phyloP scores from a whole-genome alignment of 495 filamentous ascomycete genomes.

The Penicillium mononematosum region DNA sequence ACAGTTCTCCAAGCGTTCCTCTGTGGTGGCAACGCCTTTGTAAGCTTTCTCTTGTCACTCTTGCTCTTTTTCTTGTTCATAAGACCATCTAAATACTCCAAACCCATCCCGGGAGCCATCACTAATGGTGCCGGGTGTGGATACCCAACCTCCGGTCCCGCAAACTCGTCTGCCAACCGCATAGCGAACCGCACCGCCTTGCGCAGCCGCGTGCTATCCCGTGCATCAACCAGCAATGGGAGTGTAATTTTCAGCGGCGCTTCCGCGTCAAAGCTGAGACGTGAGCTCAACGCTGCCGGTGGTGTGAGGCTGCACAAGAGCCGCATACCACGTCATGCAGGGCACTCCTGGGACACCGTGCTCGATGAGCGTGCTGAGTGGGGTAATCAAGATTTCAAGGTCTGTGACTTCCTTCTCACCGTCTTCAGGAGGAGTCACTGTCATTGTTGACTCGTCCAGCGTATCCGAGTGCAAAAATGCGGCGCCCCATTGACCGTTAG shows the following conservation, averaged over 20 bases:
- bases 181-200: constrained; percentile 6
- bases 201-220: background rate
- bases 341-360: constrained; percentile 3
- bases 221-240: background rate
- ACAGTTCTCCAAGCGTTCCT: background rate
- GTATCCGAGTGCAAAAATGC: constrained; percentile 1
- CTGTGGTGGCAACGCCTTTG: background rate
- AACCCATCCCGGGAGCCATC: background rate
- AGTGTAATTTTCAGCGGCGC: background rate
- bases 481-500: constrained; percentile 2
- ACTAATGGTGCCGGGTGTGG: background rate
- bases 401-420: background rate
- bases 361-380: constrained; percentile 2
- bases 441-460: background rate
- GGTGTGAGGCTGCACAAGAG: constrained; percentile 1
- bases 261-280: background rate
- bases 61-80: background rate
- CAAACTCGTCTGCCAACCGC: constrained; percentile 4
- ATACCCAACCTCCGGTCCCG: background rate
- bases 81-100: constrained; percentile 1
- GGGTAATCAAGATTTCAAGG: background rate
- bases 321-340: constrained; percentile 5
- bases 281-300: constrained; percentile 1
- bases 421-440: background rate
- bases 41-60: background rate